Evolutionary conservation across 352 stramenopile genomes (phyloP).

Genomic region (Globisporangium paddicum): DNA sequence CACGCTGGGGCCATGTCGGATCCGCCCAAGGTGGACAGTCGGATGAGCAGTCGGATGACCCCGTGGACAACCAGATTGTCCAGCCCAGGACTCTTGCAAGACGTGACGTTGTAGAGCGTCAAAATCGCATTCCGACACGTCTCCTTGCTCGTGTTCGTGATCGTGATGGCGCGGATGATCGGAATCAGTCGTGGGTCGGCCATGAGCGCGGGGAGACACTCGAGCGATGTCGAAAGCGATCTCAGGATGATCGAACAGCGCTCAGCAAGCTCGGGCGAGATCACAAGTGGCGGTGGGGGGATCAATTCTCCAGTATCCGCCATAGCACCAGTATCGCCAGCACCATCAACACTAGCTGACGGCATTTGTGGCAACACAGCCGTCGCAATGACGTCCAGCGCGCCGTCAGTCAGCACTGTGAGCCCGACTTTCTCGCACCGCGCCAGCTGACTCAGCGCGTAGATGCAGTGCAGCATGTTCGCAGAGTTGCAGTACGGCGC

Average conservation of each 20-base stretch:
- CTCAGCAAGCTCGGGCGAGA: constrained; percentile 29
- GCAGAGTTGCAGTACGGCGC: constrained; percentile 19
- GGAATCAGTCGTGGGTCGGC: constrained; percentile 48
- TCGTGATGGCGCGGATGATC: constrained; percentile 38
- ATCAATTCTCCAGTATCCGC: neutral
- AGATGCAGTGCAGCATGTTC: constrained; percentile 50
- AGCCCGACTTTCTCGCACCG: constrained; percentile 37
- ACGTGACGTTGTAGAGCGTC: constrained; percentile 72
- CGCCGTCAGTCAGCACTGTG: constrained; percentile 50
- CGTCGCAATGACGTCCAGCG: constrained; percentile 49
- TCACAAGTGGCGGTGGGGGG: neutral
- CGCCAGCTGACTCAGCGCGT: constrained; percentile 63
- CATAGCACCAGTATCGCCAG: neutral
- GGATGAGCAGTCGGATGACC: constrained; percentile 61
- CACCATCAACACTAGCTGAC: neutral
- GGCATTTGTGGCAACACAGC: constrained; percentile 14
- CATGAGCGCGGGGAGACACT: constrained; percentile 46
- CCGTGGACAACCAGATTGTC: constrained; percentile 45
- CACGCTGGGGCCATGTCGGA: constrained; percentile 63
- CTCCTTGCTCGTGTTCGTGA: constrained; percentile 27
- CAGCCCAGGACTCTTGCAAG: constrained; percentile 36
- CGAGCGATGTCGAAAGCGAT: constrained; percentile 47
- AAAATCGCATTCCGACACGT: constrained; percentile 57
- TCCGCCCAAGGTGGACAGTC: constrained; percentile 38
- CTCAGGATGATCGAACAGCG: constrained; percentile 69